A percentile compares a stretch with the other conserved stretches of the same genome.
These are phyloP conservation scores for Calocera viscosa DNA, from an alignment of 768 basidiomycete species.

Conservation along the genomic window DNA sequence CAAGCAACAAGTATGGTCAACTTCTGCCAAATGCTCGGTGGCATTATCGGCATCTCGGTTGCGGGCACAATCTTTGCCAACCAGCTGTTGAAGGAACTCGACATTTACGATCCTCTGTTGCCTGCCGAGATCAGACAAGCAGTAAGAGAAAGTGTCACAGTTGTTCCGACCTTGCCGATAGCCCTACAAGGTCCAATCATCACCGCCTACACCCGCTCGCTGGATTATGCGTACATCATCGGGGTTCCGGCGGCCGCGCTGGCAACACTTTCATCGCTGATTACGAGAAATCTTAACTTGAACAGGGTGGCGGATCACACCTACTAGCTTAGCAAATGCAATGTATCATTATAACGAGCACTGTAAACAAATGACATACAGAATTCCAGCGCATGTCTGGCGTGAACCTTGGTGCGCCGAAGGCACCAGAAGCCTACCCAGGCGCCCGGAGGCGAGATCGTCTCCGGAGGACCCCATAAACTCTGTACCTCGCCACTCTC, in stretches of 20 bases:
- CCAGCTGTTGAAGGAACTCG: slow-evolving; percentile 24
- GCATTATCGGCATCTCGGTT: slow-evolving; percentile 22
- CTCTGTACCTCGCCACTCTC: too few relatives aligned
- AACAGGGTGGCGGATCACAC: slow-evolving; percentile 16
- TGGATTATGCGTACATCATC: slow-evolving; percentile 26
- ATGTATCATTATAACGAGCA: too few relatives aligned
- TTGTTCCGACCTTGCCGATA: slow-evolving; percentile 24
- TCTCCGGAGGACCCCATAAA: too few relatives aligned
- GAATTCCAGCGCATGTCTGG: too few relatives aligned
- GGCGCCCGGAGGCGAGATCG: too few relatives aligned
- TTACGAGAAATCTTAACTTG: slow-evolving; percentile 26
- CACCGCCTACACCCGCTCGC: slow-evolving; percentile 16
- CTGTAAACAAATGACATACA: too few relatives aligned
- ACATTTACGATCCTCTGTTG: slow-evolving; percentile 20
- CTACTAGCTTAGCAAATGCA: too few relatives aligned
- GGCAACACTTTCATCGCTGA: slow-evolving; percentile 20
- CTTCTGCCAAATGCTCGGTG: slow-evolving; percentile 17
- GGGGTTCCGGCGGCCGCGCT: slow-evolving; percentile 25
- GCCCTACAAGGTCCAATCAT: slow-evolving; percentile 12
- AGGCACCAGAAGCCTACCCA: too few relatives aligned
- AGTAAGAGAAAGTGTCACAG: slow-evolving; percentile 22
- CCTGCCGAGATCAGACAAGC: slow-evolving; percentile 15
- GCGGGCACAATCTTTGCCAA: slow-evolving; percentile 19
- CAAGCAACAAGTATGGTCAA: slow-evolving; percentile 15
- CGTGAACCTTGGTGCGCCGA: too few relatives aligned